Conservation (phyloP, 2,329 filamentous ascomycete species). For the Akanthomyces dipterigenus region DNA sequence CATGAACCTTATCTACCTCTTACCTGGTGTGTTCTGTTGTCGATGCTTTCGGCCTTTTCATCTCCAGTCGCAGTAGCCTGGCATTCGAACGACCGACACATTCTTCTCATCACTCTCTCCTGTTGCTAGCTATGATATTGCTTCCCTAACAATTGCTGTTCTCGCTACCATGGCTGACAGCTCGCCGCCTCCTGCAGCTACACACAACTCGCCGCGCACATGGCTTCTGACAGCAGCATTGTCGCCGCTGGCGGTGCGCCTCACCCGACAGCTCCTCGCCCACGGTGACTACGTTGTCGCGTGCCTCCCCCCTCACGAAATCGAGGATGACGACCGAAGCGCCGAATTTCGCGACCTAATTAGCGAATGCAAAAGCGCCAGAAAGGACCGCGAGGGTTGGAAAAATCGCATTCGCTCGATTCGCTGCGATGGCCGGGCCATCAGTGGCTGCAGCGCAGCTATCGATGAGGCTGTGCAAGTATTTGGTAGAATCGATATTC, state of each 20-base stretch:
- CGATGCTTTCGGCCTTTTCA: neutral
- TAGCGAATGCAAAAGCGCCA: constrained; percentile 56
- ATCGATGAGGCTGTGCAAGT: constrained; percentile 78
- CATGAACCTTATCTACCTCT: neutral
- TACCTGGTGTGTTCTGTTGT: neutral
- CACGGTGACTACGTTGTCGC: constrained; percentile 89
- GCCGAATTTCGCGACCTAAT: constrained; percentile 76
- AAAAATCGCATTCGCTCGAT: constrained; percentile 66
- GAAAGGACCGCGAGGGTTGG: constrained; percentile 69
- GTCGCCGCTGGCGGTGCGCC: constrained; percentile 75
- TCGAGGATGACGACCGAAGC: constrained; percentile 69
- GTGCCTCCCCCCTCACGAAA: constrained; percentile 71
- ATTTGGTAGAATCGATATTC: constrained; percentile 82
- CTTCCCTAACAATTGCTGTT: neutral
- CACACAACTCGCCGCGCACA: constrained; percentile 70
- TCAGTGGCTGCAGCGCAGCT: constrained; percentile 73
- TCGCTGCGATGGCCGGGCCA: constrained; percentile 54
- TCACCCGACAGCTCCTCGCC: constrained; percentile 74
- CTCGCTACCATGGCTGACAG: constrained; percentile 24
- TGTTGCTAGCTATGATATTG: neutral
- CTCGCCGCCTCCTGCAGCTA: constrained; percentile 38
- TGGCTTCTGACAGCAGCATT: constrained; percentile 89
- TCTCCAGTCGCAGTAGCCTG: neutral
- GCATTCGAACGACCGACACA: neutral
- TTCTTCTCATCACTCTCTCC: neutral